phyloP scores from a whole-genome alignment of 495 filamentous ascomycete species.

The Penicillium odoratum region DNA sequence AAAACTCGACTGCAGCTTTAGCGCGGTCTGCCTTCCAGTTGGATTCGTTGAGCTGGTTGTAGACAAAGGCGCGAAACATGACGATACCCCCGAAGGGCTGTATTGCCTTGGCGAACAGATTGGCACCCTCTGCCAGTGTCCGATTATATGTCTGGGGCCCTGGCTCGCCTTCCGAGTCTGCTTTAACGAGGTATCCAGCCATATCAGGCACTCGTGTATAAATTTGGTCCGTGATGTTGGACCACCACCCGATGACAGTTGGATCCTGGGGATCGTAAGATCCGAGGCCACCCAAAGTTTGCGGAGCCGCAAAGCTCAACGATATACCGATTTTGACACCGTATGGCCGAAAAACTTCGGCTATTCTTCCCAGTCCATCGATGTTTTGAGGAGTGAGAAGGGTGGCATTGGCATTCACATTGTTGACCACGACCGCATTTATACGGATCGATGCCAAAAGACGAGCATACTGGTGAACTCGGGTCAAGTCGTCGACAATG shows the following conservation, averaged over 20 bases:
- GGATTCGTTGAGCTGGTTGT: slow-evolving; percentile 56
- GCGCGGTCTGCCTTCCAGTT: slow-evolving; percentile 68
- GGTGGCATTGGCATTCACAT: slow-evolving; percentile 67
- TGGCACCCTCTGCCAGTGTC: slow-evolving; percentile 69
- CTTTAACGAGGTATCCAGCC: slow-evolving; percentile 70
- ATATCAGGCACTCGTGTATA: slow-evolving; percentile 64
- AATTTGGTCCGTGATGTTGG: slow-evolving; percentile 56
- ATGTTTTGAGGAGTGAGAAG: slow-evolving; percentile 58
- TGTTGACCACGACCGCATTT: slow-evolving; percentile 69
- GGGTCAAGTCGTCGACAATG: slow-evolving; percentile 56
- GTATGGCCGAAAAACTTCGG: slow-evolving; percentile 64
- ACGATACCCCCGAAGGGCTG: slow-evolving; percentile 61
- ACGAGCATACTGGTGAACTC: slow-evolving; percentile 63
- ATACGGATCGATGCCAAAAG: slow-evolving; percentile 66
- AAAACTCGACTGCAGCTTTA: slow-evolving; percentile 67
- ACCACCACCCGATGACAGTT: slow-evolving; percentile 62
- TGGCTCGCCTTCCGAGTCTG: slow-evolving; percentile 70
- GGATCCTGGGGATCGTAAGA: slow-evolving; percentile 67
- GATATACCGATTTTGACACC: slow-evolving; percentile 66
- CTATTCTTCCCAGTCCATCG: slow-evolving; percentile 59
- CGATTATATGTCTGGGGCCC: slow-evolving; percentile 69
- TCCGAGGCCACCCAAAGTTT: slow-evolving; percentile 51
- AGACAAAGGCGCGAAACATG: slow-evolving; percentile 75
- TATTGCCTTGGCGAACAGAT: slow-evolving; percentile 63
- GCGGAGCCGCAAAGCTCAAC: slow-evolving; percentile 66